phyloP scores from a whole-genome alignment of 306 rosid species.

The Parietaria judaica region DNA sequence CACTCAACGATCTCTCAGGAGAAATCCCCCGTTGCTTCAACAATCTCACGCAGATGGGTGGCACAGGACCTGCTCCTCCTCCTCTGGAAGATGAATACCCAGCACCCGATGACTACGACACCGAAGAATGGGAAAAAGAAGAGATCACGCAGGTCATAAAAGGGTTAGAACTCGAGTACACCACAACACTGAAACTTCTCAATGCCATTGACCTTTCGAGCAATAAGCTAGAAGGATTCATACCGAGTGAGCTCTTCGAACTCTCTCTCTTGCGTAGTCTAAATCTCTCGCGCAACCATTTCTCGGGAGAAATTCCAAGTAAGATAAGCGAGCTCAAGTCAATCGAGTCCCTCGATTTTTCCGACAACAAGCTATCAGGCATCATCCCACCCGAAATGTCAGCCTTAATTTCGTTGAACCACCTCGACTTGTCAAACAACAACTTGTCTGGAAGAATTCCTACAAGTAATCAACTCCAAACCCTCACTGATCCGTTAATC shows the following conservation, averaged over 20 bases:
- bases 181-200: background rate
- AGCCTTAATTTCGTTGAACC: background rate
- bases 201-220: constrained; percentile 7
- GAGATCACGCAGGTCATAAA: background rate
- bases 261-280: background rate
- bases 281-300: constrained; percentile 12
- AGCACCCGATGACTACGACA: no score
- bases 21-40: constrained; percentile 16
- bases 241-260: background rate
- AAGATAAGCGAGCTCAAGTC: constrained; percentile 7
- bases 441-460: constrained; percentile 11
- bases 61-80: no score
- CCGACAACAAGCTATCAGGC: constrained; percentile 5
- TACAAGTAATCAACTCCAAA: constrained; percentile 8
- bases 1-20: constrained; percentile 19
- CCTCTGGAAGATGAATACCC: no score
- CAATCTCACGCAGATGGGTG: no score
- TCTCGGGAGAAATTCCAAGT: background rate
- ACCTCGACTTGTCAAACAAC: constrained; percentile 13
- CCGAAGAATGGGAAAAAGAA: no score
- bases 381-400: constrained; percentile 8
- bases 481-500: constrained; percentile 9
- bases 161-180: constrained; percentile 7
- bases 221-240: constrained; percentile 8
- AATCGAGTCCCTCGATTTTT: constrained; percentile 15